These are phyloP conservation scores for Polytrichum commune DNA, from an alignment of 225 moss, liverwort and hornwort species.

Conservation along the genomic window DNA sequence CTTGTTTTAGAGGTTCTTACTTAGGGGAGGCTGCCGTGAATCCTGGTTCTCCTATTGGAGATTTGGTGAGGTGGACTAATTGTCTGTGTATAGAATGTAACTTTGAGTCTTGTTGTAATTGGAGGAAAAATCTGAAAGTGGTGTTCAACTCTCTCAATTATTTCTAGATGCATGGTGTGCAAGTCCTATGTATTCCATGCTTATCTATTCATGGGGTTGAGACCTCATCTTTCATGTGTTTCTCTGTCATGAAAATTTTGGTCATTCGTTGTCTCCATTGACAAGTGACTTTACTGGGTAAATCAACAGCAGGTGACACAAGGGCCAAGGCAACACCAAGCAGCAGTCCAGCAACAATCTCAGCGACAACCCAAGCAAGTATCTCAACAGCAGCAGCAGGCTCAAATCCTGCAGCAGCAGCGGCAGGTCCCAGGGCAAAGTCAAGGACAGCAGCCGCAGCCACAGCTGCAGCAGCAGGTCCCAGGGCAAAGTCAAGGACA, in stretches of 20 bases:
- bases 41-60: not conserved
- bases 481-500: not conserved
- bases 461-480: not conserved
- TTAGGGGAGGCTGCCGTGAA: not conserved
- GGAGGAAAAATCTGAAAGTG: not conserved
- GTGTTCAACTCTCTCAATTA: too few relatives aligned
- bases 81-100: too few relatives aligned
- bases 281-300: not conserved
- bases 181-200: not conserved
- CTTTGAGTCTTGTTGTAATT: not conserved
- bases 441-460: slow-evolving; percentile 9
- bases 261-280: too few relatives aligned
- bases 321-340: slow-evolving; percentile 53
- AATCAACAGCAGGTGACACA: slow-evolving; percentile 20
- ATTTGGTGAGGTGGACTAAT: not conserved
- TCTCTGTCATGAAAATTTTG: too few relatives aligned
- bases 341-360: slow-evolving; percentile 18
- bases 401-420: not conserved
- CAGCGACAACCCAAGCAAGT: not conserved
- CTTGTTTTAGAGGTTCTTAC: not conserved
- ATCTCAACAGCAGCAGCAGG: not conserved
- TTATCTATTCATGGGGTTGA: not conserved
- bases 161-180: not conserved
- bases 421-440: not conserved
- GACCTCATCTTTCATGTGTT: not conserved